Percentiles rank a stretch among this genome's conserved stretches.
These are phyloP conservation scores for Hymenoscyphus fraxineus DNA, from an alignment of 2,329 filamentous ascomycete species.

Conservation along the genomic window DNA sequence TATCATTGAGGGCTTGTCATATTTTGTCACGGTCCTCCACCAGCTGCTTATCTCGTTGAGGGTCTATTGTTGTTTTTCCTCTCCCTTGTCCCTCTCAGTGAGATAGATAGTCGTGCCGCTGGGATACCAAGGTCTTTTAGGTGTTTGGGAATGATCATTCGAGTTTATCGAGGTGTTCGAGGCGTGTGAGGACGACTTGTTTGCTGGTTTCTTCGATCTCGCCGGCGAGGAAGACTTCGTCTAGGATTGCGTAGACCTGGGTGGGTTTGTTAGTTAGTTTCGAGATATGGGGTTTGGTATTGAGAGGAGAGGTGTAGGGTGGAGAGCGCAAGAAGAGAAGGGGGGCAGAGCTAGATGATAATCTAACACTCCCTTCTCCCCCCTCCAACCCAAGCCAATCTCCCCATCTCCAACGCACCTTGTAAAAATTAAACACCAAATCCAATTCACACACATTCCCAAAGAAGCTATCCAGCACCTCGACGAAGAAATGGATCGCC, in stretches of 20 bases:
- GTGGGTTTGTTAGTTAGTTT: not conserved
- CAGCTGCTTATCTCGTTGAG: too few relatives aligned
- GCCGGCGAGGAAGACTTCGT: constrained; percentile 95
- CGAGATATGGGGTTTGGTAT: not conserved
- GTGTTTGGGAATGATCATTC: constrained; percentile 51
- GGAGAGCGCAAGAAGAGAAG: not conserved
- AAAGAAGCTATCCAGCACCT: constrained; percentile 97
- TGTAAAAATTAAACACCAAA: constrained; percentile 77
- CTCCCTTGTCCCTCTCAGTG: too few relatives aligned
- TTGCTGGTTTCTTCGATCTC: constrained; percentile 99
- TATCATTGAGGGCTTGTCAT: too few relatives aligned
- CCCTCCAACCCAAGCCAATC: not conserved
- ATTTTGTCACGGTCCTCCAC: too few relatives aligned
- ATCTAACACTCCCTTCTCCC: not conserved
- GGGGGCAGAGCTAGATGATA: not conserved
- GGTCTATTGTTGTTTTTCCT: too few relatives aligned
- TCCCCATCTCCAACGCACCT: constrained; percentile 37
- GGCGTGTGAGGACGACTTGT: constrained; percentile 87
- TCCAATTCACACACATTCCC: constrained; percentile 98
- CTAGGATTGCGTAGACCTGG: constrained; percentile 92
- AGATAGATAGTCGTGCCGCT: not conserved
- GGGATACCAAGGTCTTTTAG: not conserved
- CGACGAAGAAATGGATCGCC: constrained; percentile 98
- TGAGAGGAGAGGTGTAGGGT: not conserved
- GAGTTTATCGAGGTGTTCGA: constrained; percentile 95